Evolutionary conservation across 139 green algal genomes (phyloP).

Genomic region (Chlorella sp.): DNA sequence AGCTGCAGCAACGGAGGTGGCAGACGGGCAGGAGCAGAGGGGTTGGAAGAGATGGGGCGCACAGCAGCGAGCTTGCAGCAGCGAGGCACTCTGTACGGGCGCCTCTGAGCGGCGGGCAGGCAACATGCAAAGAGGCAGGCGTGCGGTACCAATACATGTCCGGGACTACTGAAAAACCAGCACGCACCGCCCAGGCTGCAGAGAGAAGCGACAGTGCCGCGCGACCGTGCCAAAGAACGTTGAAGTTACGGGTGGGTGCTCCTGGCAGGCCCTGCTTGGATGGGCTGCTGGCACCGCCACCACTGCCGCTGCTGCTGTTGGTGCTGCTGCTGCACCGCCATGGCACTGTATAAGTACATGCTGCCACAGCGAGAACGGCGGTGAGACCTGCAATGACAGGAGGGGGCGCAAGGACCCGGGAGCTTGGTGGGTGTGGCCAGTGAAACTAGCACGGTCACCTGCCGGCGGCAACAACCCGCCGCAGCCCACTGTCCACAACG

Average conservation of each 20-base stretch:
- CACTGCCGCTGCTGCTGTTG: background rate
- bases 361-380: background rate
- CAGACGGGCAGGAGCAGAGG: background rate
- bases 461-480: background rate
- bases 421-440: background rate
- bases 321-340: constrained; percentile 9
- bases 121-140: background rate
- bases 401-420: background rate
- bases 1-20: background rate
- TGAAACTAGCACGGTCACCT: background rate
- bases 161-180: background rate
- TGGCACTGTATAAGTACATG: constrained; percentile 6
- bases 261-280: background rate
- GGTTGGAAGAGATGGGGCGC: background rate
- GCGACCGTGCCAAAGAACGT: constrained; percentile 17
- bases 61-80: no score
- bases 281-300: background rate
- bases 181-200: constrained; percentile 22
- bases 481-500: background rate
- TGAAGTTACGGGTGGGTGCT: constrained; percentile 19
- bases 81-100: no score
- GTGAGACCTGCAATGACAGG: background rate
- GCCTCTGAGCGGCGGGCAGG: no score
- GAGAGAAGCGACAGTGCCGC: constrained; percentile 8
- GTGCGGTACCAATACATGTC: no score